These are phyloP conservation scores for Glomus cerebriforme DNA, from an alignment of 192 early-diverging fungal species.

Conservation along the genomic window DNA sequence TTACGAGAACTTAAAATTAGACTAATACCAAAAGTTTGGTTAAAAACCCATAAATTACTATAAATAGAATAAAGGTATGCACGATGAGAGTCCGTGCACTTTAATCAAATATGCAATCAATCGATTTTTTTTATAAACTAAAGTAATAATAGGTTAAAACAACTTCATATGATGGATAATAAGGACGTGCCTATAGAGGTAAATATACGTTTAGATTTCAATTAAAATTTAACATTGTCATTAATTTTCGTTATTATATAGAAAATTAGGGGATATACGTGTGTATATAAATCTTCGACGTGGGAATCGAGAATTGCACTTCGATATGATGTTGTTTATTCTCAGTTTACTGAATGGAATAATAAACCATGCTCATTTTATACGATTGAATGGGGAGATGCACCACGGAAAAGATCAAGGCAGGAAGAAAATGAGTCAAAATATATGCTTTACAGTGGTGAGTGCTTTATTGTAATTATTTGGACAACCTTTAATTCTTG, in stretches of 20 bases:
- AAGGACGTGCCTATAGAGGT: background rate
- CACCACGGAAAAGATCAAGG: background rate
- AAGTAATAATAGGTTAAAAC: background rate
- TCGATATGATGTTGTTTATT: constrained; percentile 10
- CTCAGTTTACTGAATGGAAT: background rate
- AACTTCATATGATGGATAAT: background rate
- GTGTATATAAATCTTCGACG: background rate
- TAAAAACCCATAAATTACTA: background rate
- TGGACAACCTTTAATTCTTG: background rate
- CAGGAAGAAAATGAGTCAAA: background rate
- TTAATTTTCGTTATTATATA: background rate
- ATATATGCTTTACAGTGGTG: constrained; percentile 5
- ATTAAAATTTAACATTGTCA: too few relatives aligned
- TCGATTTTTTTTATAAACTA: background rate
- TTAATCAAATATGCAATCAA: background rate
- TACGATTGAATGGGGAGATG: constrained; percentile 9
- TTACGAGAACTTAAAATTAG: background rate
- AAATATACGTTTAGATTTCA: background rate
- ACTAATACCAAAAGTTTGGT: background rate
- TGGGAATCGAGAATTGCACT: background rate
- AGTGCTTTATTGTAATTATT: background rate
- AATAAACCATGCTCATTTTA: background rate
- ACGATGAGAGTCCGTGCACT: background rate
- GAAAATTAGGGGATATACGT: background rate
- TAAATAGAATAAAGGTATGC: background rate